Base-by-base conservation (phyloP, 2,329 filamentous ascomycete species). In the Neoarthrinium moseri region DNA sequence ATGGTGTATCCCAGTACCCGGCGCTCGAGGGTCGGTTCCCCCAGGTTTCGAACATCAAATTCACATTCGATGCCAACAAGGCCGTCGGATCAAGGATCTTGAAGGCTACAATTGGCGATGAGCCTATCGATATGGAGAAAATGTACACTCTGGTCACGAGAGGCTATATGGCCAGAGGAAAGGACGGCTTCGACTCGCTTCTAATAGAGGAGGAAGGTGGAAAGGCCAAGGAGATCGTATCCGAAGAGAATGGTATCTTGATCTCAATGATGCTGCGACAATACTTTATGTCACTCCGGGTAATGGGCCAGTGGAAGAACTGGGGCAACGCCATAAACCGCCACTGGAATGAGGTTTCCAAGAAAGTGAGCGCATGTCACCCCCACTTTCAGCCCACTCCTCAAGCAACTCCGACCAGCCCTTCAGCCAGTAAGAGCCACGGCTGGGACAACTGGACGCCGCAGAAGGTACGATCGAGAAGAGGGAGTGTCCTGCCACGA, bases 161-260 rank as follows among this genome's bases (percentile, higher is more conserved):
- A 46, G 90, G 89, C 0, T 96, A 96, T 62, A 95, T 96, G 90
- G 86, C 80, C 4, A 80, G 89, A 27, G 91, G 91, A 17, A 94
- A 92, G 65, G 91, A 96, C 55, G 91, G 91, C 2, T 96, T 87
- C 66, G 80, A 78, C 2, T 84, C 84, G 37, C 75, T 96, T 1
- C 77, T 92, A n/a, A 81, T 89, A 24, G 69, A 86, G 54, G 80
- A 84, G 3, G 86, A 89, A 63, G 91, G 91, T 21, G 90, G 90
- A 13, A 69, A 78, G 4, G 87, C 85, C 2, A 83, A 90, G 55
- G 88, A 91, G 60, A 70, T 96, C 13, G 84, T 96, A 5, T 84
- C 83, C 23, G 90, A 95, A 59, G 91, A 96, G 62, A 91, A 88
- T 55, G 91, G 91, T 4, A 84, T 95, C 13, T 75, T 96, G 46